Evolutionary conservation across 108 stramenopile species (phyloP), one percentile per base, ranked within the genome.

Genomic region (Mediolabrus comicus): DNA sequence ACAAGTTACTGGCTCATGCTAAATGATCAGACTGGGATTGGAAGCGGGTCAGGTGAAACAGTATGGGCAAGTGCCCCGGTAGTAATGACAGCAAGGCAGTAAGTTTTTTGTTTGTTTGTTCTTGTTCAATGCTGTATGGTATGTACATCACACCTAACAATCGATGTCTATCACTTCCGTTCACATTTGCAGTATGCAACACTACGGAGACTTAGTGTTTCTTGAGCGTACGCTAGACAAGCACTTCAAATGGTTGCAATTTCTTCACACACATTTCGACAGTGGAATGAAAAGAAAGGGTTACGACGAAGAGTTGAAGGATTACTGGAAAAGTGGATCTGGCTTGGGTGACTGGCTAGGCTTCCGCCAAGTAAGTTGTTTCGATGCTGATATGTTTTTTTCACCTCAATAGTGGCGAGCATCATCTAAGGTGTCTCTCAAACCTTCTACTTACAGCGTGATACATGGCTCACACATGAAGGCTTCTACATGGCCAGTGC

Each of bases 401-500:
- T 11, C 39, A 14, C 39, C 39, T 14, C n/a, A n/a, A n/a, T n/a
- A n/a, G n/a, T n/a, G n/a, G n/a, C n/a, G n/a, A n/a, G n/a, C n/a
- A n/a, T n/a, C n/a, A n/a, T n/a, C n/a, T n/a, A n/a, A n/a, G n/a
- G n/a, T n/a, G n/a, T n/a, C n/a, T n/a, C n/a, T n/a, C n/a, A n/a
- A 11, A 41, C 39, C 14, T 41, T 41, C 14, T 41, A 14, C 39
- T 41, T 14, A 14, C 39, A 32, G 6, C 57, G 77, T 3, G 77
- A 77, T 61, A 77, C 77, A 11, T 79, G 78, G 78, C 70, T 79
- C 13, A 68, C 71, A 4, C 78, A 79, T 39, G 53, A 79, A 25
- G 62, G 71, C 24, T 79, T 79, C 17, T 79, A 79, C 55, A 79
- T 79, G 78, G 78, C 78, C 26, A 64, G 64, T 22, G 78, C 78